These are phyloP conservation scores for Dentipellis sp. DNA, from an alignment of 768 basidiomycete genomes.

Conservation along the genomic window DNA sequence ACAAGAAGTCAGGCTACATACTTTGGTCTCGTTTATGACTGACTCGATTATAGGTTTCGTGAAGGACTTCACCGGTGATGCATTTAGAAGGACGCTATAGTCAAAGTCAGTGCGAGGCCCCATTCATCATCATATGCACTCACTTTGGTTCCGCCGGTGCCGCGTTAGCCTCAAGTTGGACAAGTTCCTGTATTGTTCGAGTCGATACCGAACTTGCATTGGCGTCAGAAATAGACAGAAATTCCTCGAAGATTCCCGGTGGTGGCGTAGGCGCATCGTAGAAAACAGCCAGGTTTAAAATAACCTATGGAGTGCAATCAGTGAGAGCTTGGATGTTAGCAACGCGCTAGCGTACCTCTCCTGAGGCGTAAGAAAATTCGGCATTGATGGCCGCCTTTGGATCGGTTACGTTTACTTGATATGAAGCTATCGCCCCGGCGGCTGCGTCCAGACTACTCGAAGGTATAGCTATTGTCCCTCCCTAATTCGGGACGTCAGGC, in stretches of 20 bases:
- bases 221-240: neutral
- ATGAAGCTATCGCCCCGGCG: neutral
- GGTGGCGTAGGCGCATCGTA: conserved; percentile 1
- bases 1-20: neutral
- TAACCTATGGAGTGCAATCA: no score
- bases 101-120: no score
- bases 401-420: neutral
- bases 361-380: neutral
- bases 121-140: no score
- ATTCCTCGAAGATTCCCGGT: neutral
- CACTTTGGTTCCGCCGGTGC: no score
- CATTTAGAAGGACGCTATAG: no score
- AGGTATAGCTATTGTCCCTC: neutral
- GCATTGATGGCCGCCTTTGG: neutral
- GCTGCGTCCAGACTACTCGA: neutral
- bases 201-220: no score
- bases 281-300: neutral
- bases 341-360: neutral
- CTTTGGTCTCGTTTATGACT: neutral
- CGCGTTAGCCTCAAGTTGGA: no score
- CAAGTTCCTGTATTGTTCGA: no score
- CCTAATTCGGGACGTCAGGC: neutral
- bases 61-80: neutral
- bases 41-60: neutral
- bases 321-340: no score